Percentiles rank a stretch among this genome's conserved stretches.
Conservation (phyloP, 495 filamentous ascomycete genomes). For the Filosporella fistucella region DNA sequence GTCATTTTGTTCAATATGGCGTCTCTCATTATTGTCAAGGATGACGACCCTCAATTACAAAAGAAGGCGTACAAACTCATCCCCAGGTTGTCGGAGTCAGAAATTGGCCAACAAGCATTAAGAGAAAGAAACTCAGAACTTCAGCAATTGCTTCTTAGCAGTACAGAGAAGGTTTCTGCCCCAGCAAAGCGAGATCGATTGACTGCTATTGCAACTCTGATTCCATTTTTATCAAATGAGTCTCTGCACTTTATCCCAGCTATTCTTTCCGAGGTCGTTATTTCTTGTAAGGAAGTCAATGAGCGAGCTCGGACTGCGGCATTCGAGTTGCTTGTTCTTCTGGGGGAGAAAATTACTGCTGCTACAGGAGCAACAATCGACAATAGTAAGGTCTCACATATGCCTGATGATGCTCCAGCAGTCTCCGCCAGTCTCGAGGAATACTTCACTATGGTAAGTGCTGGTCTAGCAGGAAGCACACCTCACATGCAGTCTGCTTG, state of each 20-base stretch:
- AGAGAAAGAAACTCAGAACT: slow-evolving; percentile 67
- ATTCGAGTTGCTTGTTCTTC: slow-evolving; percentile 84
- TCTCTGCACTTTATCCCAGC: slow-evolving; percentile 90
- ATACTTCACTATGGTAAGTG: slow-evolving; percentile 97
- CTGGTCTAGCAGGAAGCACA: slow-evolving; percentile 83
- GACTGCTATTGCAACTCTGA: slow-evolving; percentile 69
- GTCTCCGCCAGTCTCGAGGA: slow-evolving; percentile 80
- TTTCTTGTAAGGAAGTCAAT: slow-evolving; percentile 94
- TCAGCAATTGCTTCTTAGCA: slow-evolving; percentile 70
- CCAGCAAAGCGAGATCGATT: slow-evolving; percentile 83
- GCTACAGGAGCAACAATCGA: slow-evolving; percentile 67
- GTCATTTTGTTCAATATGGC: slow-evolving; percentile 77
- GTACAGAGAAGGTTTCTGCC: slow-evolving; percentile 73
- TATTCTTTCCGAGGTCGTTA: slow-evolving; percentile 86
- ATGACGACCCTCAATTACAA: slow-evolving; percentile 86
- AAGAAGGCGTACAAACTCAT: slow-evolving; percentile 99
- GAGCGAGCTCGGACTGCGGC: slow-evolving; percentile 85
- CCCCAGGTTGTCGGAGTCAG: slow-evolving; percentile 76
- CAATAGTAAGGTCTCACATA: slow-evolving; percentile 79
- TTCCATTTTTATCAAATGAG: slow-evolving; percentile 67
- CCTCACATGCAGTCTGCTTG: slow-evolving; percentile 95
- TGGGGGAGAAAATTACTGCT: slow-evolving; percentile 73
- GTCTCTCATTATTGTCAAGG: slow-evolving; percentile 67
- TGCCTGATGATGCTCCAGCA: slow-evolving; percentile 73
- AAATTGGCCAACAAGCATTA: slow-evolving; percentile 67